Base-by-base conservation (phyloP, 805 yeast genomes). In the Groenewaldozyma tartarivorans region DNA sequence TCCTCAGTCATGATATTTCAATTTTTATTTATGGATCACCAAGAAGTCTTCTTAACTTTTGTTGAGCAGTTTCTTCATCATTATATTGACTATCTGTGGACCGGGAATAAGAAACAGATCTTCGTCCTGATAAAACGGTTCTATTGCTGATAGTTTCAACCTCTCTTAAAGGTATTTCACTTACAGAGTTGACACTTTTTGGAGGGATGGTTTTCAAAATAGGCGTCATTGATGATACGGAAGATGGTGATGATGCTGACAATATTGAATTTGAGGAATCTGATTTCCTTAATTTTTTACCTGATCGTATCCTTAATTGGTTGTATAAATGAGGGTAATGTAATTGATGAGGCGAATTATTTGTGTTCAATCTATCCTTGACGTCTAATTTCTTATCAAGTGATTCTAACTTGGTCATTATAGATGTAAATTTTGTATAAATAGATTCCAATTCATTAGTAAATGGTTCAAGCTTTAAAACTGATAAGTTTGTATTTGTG, bases 321-420 rank as follows among this genome's bases (percentile, higher is more conserved):
- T 50, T 53, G 42, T 61, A 66, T 17, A 73, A 46, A 3, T 57
- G 53, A 3, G 69, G 68, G 51, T 69, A 73, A 48, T 72, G 77
- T 15, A 52, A 52, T 43, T 60, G 57, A 52, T 71, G 69, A 1
- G 68, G 59, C 5, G 66, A 58, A 17, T 60, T 56, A 3, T 55
- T 44, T 11, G 58, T 52, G 20, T 66, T 57, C 13, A 69, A 52
- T 33, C 69, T 54, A 22, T 63, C 68, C 26, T 60, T 57, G 5
- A 47, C 41, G 0, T 69, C 64, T 38, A 72, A 46, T 19, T 49
- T 49, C 5, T 48, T 29, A 44, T 72, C 76, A 6, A 68, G 47
- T 15, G 41, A 39, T 15, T 40, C 35, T 5, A 54, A 38, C 9
- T 36, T 19, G 18, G 27, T 32, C 22, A 51, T 33, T 6, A 53